Evolutionary conservation across 2,329 filamentous ascomycete species (phyloP).

Genomic region (Aspergillus sp.): DNA sequence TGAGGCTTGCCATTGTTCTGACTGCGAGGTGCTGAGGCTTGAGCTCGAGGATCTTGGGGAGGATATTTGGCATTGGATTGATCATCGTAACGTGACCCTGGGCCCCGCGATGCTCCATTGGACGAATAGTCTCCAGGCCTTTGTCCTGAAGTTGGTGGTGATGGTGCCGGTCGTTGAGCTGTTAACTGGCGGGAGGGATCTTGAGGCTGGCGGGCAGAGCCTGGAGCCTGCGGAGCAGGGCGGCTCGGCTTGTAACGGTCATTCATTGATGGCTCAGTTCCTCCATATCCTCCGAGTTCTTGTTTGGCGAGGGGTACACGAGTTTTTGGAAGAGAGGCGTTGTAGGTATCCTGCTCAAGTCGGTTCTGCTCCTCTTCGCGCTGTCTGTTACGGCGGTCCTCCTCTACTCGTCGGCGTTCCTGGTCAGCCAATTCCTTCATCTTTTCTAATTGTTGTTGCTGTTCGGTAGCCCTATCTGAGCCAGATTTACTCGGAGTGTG

Average conservation of each 20-base stretch:
- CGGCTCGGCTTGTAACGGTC: conserved; percentile 79
- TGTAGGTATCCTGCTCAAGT: conserved; percentile 82
- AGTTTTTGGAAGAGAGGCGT: conserved; percentile 80
- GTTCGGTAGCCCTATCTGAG: conserved; percentile 52
- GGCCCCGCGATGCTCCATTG: conserved; percentile 35
- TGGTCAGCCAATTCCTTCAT: conserved; percentile 60
- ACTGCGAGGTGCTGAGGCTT: conserved; percentile 42
- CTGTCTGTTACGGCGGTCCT: conserved; percentile 52
- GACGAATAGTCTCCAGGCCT: conserved; percentile 21
- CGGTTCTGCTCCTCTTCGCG: conserved; percentile 61
- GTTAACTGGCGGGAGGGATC: conserved; percentile 55
- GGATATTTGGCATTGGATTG: conserved; percentile 33
- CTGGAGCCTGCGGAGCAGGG: conserved; percentile 77
- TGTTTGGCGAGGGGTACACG: conserved; percentile 82
- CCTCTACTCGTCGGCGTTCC: conserved; percentile 51
- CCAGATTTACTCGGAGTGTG: conserved; percentile 52
- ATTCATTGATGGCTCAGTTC: conserved; percentile 49
- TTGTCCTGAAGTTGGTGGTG: conserved; percentile 57
- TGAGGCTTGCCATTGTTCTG: conserved; percentile 46
- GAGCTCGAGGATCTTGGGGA: conserved; percentile 35
- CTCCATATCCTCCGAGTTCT: conserved; percentile 73
- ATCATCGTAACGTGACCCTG: conserved; percentile 32
- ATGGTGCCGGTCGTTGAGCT: conserved; percentile 81
- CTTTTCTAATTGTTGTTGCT: conserved; percentile 44
- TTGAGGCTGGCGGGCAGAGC: conserved; percentile 53